These are phyloP conservation scores for Orbilia oligospora DNA, from an alignment of 2,329 filamentous ascomycete genomes.

Conservation along the genomic window DNA sequence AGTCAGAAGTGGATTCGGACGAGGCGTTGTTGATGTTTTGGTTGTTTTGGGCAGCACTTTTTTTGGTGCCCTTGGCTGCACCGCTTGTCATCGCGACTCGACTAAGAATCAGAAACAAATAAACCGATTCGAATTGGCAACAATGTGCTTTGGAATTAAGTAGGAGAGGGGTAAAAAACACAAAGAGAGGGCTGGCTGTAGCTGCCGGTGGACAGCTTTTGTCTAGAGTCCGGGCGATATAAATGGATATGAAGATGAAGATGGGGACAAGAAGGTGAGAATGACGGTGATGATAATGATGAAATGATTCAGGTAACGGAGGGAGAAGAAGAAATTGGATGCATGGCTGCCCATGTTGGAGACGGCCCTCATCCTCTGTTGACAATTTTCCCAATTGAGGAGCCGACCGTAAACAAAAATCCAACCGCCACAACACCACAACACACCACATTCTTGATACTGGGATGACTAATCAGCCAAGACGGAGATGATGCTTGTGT, in stretches of 20 bases:
- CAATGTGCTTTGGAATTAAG: not conserved
- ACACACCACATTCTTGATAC: constrained; percentile 16
- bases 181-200: constrained; percentile 31
- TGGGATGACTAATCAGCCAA: constrained; percentile 42
- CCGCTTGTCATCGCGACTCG: constrained; percentile 59
- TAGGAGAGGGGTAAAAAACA: constrained; percentile 15
- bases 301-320: constrained; percentile 2
- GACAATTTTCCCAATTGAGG: constrained; percentile 50
- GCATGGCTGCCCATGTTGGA: not conserved
- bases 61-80: constrained; percentile 50
- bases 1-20: not conserved
- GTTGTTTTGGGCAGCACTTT: constrained; percentile 42
- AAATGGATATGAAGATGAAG: not conserved
- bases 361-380: constrained; percentile 34
- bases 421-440: constrained; percentile 45
- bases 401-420: constrained; percentile 59
- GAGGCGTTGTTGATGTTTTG: constrained; percentile 55
- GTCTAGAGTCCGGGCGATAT: constrained; percentile 15
- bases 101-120: constrained; percentile 30
- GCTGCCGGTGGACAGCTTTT: constrained; percentile 49
- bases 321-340: constrained; percentile 33
- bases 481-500: constrained; percentile 44
- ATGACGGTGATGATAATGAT: constrained; percentile 2
- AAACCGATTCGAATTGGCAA: not conserved
- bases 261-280: too few species aligned